These are phyloP conservation scores for Suillus discolor DNA, from an alignment of 768 basidiomycete genomes.

Conservation along the genomic window DNA sequence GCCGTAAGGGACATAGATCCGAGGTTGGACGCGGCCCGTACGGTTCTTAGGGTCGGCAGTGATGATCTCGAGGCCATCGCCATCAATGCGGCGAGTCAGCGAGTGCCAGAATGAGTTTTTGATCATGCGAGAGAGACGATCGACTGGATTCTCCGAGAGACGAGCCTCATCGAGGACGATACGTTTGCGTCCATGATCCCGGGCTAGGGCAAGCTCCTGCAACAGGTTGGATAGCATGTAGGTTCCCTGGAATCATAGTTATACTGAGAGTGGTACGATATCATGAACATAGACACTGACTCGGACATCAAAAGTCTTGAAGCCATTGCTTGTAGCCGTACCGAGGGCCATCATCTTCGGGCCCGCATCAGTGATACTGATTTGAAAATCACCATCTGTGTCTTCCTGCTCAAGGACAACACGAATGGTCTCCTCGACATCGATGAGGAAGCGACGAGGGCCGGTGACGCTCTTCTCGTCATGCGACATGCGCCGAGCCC, in stretches of 20 bases:
- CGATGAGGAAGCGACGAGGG: constrained; percentile 90
- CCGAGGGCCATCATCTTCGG: constrained; percentile 96
- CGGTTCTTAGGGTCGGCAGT: constrained; percentile 98
- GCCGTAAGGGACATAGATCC: constrained; percentile 93
- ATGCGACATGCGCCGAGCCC: constrained; percentile 85
- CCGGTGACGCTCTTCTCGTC: constrained; percentile 84
- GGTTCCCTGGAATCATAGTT: constrained; percentile 66
- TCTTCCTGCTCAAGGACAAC: constrained; percentile 97
- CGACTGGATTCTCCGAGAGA: constrained; percentile 95
- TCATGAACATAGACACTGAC: constrained; percentile 42
- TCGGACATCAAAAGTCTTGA: constrained; percentile 96
- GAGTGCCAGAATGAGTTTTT: constrained; percentile 98
- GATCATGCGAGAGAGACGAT: constrained; percentile 96
- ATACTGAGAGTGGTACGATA: constrained; percentile 15
- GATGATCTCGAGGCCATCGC: constrained; percentile 95
- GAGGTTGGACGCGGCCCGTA: constrained; percentile 83
- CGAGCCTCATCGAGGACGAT: constrained; percentile 99
- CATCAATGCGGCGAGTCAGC: constrained; percentile 94
- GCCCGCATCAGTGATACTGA: constrained; percentile 94
- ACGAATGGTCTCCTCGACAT: constrained; percentile 97
- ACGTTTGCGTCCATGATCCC: constrained; percentile 92
- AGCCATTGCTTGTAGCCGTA: constrained; percentile 96
- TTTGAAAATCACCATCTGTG: constrained; percentile 95
- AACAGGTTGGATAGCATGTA: constrained; percentile 99
- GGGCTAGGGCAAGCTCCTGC: constrained; percentile 97